Percentiles rank a stretch among this genome's conserved stretches.
Conservation (phyloP, 78 protist species). For the Speleostelium caveatum region DNA sequence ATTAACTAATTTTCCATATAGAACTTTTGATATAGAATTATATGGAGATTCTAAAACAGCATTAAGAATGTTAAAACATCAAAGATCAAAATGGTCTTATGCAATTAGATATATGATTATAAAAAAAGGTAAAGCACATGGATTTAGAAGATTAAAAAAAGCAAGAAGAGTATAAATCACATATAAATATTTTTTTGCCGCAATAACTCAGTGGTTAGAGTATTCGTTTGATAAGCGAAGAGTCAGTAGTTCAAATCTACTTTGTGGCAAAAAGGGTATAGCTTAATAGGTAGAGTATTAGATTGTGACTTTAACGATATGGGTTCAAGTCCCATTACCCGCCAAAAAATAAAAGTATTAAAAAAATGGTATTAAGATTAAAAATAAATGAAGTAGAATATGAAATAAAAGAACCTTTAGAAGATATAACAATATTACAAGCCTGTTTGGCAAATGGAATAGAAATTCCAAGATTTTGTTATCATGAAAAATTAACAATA, state of each 20-base stretch:
- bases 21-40: no score
- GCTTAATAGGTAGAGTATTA: constrained; percentile 1
- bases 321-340: background rate
- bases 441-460: constrained; percentile 83
- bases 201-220: background rate
- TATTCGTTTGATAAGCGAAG: background rate
- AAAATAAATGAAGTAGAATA: constrained; percentile 1
- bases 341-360: background rate
- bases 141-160: no score
- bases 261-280: background rate
- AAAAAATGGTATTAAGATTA: background rate
- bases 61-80: no score
- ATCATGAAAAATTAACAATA: constrained; percentile 89
- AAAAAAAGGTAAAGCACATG: no score
- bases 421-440: constrained; percentile 64
- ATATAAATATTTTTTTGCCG: no score
- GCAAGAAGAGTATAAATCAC: no score
- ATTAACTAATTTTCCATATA: no score
- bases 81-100: no score
- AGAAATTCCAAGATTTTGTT: constrained; percentile 92
- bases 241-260: background rate
- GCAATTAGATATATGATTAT: no score
- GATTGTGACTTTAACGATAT: background rate
- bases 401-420: constrained; percentile 14
- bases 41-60: no score